Evolutionary conservation across 345 rosid species (phyloP), one percentile per base, ranked within the genome.

Genomic region (Populus davidiana): DNA sequence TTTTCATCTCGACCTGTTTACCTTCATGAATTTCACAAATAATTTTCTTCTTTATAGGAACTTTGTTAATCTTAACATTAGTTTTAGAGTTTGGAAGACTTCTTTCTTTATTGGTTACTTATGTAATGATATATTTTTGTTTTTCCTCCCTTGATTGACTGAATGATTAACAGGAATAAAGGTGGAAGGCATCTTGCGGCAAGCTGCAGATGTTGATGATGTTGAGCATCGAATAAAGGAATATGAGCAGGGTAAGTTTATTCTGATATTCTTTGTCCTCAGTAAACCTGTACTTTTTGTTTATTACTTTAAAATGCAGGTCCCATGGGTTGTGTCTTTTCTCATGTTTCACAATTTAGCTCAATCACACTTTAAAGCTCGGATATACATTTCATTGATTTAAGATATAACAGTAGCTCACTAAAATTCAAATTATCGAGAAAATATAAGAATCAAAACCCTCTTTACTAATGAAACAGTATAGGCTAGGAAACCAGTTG

Each of bases 181-280:
- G 84, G 90, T 88, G 76, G 98, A 96, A 91, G 99, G 99, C 75
- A 91, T 96, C 78, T 85, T 96, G 89, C 88, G 99, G 78, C 98
- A 96, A 86, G 99, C 99, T 81, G 99, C 99, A 50, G 97, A 91
- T 84, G 99, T 96, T 23, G 98, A 96, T 70, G 97, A 92, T 81
- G 99, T 96, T 78, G 92, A 93, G 83, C 89, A 68, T 81, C 91
- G 99, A 72, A 89, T 96, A 87, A 89, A 89, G 33, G 98, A 92
- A 81, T 96, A 89, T 75, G 98, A 93, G 85, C 90, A 93, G 82
- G 99, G 99, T 96, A 82, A 75, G 88, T 87, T 77, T 27, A 14
- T 47, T 13, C 14, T 70, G 41, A 72, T 43, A 52, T 69, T 69
- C 71, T 61, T 49, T 74, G 29, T 72, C 70, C 64, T 54, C 25